phyloP scores from a whole-genome alignment of 345 rosid species.

The Stellera chamaejasme region DNA sequence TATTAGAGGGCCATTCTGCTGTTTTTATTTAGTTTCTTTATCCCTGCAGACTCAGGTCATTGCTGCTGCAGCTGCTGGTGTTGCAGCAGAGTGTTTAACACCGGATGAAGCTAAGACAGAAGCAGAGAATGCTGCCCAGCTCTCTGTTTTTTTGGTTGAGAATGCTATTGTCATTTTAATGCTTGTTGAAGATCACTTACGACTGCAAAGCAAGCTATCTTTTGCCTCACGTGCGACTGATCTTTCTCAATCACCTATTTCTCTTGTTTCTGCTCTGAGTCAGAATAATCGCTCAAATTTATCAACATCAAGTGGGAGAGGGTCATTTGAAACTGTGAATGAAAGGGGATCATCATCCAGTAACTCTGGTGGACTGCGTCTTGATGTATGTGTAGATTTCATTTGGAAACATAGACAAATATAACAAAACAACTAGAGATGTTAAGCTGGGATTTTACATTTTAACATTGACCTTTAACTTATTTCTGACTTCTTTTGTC shows the following conservation, averaged over 20 bases:
- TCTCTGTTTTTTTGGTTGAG: slow-evolving; percentile 94
- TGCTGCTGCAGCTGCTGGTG: slow-evolving; percentile 99
- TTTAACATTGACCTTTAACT: slow-evolving; percentile 1
- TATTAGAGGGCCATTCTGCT: slow-evolving; percentile 13
- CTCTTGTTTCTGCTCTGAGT: slow-evolving; percentile 46
- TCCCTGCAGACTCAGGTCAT: slow-evolving; percentile 93
- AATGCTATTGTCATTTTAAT: slow-evolving; percentile 96
- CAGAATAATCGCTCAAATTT: slow-evolving; percentile 34
- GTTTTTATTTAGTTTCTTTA: slow-evolving; percentile 19
- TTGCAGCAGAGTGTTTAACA: slow-evolving; percentile 94
- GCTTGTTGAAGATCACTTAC: slow-evolving; percentile 99
- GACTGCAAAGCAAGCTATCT: slow-evolving; percentile 87
- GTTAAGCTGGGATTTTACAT: background rate
- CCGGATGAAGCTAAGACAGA: slow-evolving; percentile 81
- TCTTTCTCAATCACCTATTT: slow-evolving; percentile 66
- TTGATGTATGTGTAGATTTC: slow-evolving; percentile 64
- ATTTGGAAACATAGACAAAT: slow-evolving; percentile 9
- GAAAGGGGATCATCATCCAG: slow-evolving; percentile 49
- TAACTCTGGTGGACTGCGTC: slow-evolving; percentile 63
- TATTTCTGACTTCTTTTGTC: no score
- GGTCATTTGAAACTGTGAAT: slow-evolving; percentile 48
- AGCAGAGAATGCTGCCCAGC: slow-evolving; percentile 97
- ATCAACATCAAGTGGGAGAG: slow-evolving; percentile 32
- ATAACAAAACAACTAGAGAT: no score
- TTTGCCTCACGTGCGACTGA: slow-evolving; percentile 42